Conservation (phyloP, 257 asterid genomes). For the Mitragyna speciosa region DNA sequence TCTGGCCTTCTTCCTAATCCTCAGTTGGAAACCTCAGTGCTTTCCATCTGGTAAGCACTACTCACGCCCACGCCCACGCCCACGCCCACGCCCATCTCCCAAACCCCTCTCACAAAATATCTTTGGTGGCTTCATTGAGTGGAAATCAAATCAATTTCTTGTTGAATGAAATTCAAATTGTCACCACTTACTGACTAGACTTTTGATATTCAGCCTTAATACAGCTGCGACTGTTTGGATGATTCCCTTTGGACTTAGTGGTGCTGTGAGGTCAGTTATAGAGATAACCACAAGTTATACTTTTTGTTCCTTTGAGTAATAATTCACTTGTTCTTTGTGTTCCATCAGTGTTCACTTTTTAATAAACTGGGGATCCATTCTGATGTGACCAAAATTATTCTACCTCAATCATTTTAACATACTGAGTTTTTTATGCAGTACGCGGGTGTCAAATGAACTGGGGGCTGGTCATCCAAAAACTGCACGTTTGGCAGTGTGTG, state of each 20-base stretch:
- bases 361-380: background rate
- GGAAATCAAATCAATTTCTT: background rate
- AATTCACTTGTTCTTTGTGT: background rate
- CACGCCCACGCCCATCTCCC: too few species aligned
- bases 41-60: constrained; percentile 60
- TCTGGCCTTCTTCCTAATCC: constrained; percentile 93
- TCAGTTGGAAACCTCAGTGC: constrained; percentile 76
- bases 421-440: constrained; percentile 37
- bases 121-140: background rate
- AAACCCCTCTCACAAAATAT: too few species aligned
- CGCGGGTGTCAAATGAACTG: constrained; percentile 80
- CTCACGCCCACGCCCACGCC: too few species aligned
- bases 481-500: constrained; percentile 59
- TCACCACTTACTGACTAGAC: background rate
- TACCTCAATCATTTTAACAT: background rate
- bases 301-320: background rate
- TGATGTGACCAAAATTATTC: background rate
- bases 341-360: background rate
- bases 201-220: constrained; percentile 53
- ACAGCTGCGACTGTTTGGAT: constrained; percentile 74
- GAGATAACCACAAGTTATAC: background rate
- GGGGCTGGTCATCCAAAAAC: constrained; percentile 68
- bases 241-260: constrained; percentile 83
- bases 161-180: background rate
- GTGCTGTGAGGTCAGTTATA: constrained; percentile 66